Percentiles rank a stretch among this genome's conserved stretches.
These are phyloP conservation scores for Coprinopsis sp. DNA, from an alignment of 768 basidiomycete genomes.

Conservation along the genomic window DNA sequence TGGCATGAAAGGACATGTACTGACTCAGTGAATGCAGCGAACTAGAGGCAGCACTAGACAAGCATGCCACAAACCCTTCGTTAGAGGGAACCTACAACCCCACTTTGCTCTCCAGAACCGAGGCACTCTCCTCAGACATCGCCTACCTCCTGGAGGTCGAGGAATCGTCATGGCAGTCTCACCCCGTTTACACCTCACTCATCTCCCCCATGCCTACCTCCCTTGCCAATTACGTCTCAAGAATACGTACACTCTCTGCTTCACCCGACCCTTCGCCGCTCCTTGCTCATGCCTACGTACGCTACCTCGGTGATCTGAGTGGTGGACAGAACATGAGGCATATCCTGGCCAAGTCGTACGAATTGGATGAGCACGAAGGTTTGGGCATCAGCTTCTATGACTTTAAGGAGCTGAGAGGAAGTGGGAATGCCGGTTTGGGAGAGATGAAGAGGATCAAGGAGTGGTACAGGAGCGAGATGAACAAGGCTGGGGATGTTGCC, in stretches of 20 bases:
- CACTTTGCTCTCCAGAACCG: slow-evolving; percentile 56
- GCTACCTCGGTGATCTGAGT: slow-evolving; percentile 76
- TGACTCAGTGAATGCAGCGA: slow-evolving; percentile 29
- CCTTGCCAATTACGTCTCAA: slow-evolving; percentile 48
- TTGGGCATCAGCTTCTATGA: slow-evolving; percentile 64
- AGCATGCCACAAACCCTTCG: slow-evolving; percentile 56
- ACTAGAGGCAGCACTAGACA: slow-evolving; percentile 53
- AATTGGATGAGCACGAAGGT: slow-evolving; percentile 44
- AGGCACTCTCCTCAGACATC: slow-evolving; percentile 63
- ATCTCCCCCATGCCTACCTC: slow-evolving; percentile 39
- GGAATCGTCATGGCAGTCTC: slow-evolving; percentile 48
- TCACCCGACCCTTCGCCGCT: slow-evolving; percentile 46
- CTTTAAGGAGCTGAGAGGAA: slow-evolving; percentile 53
- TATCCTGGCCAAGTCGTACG: slow-evolving; percentile 62
- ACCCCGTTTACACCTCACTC: slow-evolving; percentile 49
- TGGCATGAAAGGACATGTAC: not conserved
- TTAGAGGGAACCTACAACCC: slow-evolving; percentile 72
- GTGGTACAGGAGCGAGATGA: slow-evolving; percentile 59
- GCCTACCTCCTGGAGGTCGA: slow-evolving; percentile 51
- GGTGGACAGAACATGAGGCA: slow-evolving; percentile 71
- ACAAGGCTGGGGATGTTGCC: slow-evolving; percentile 41
- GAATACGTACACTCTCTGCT: slow-evolving; percentile 45
- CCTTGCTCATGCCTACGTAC: slow-evolving; percentile 77
- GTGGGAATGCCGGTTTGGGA: slow-evolving; percentile 42
- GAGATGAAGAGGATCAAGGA: slow-evolving; percentile 73